Evolutionary conservation across 208 protist species (phyloP), one percentile per base, ranked within the genome.

Genomic region (Crithidia mellificae): DNA sequence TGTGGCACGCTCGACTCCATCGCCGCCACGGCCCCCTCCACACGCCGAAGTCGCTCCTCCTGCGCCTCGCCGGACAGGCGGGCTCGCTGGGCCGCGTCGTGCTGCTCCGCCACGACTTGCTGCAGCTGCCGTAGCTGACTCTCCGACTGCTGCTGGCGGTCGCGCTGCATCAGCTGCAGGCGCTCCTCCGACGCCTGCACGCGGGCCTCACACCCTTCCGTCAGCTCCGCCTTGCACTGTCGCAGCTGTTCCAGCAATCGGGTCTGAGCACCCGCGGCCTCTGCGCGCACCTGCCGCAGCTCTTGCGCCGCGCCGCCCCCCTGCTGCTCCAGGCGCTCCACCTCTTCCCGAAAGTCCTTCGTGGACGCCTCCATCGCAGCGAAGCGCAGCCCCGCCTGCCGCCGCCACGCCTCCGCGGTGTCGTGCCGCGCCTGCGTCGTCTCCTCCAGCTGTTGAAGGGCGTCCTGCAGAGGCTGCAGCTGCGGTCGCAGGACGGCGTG

Each of bases 11-110:
- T 24, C 14, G 55, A 61, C 52, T 79, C 55, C 36, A 77, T 43
- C 30, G 77, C 57, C 15, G 67, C 51, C 38, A 80, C 62, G 5
- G 61, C 63, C 12, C 57, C 20, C 27, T 72, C 49, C 14, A 43
- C 38, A 4, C 66, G 52, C 15, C 61, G 65, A 6, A 77, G 77
- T 4, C 74, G 63, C 59, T 73, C 72, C 20, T 82, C 78, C 15
- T 25, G n/a, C 2, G 54, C 39, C 9, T 74, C 67, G 15, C 56
- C 30, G 34, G 46, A 24, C 15, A 19, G 8, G 22, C 65, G 56
- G 14, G 52, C 24, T 14, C 63, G 52, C 58, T 78, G 70, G 24
- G 43, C 24, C 30, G 30, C 15, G 8, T 75, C 70, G 38, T 69
- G 43, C 36, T 75, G 70, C 27, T 75, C 70, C 14, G 46, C 36